Evolutionary conservation across 202 grass and related monocot genomes (phyloP).

Genomic region (Elaeis oleifera): DNA sequence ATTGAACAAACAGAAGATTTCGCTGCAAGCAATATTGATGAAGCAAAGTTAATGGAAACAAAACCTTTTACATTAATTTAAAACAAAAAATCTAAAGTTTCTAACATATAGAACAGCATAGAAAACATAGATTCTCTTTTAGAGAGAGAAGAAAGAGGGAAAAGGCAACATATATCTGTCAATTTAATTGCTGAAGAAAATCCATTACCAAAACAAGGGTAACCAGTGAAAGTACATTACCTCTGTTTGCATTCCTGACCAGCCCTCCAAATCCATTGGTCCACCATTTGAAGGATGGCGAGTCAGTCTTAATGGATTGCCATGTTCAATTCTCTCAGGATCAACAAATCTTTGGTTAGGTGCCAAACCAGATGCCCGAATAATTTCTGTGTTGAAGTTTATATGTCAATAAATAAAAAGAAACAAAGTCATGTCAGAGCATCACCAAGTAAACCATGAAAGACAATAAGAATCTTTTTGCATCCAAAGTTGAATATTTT

Average conservation of each 20-base stretch:
- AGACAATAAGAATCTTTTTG: too few species aligned
- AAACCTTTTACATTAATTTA: too few species aligned
- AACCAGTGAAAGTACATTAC: conserved; percentile 24
- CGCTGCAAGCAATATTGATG: too few species aligned
- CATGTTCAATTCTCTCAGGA: conserved; percentile 85
- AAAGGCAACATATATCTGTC: background rate
- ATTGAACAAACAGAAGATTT: too few species aligned
- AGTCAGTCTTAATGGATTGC: conserved; percentile 75
- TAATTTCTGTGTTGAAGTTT: conserved; percentile 77
- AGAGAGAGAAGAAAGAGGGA: too few species aligned
- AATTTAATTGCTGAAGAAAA: conserved; percentile 15
- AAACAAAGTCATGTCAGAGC: background rate
- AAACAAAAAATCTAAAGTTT: background rate
- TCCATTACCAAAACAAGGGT: conserved; percentile 4
- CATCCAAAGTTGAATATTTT: too few species aligned
- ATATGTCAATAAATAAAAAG: background rate
- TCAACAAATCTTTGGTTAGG: conserved; percentile 77
- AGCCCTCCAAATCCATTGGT: conserved; percentile 92
- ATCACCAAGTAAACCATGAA: background rate
- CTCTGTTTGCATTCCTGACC: conserved; percentile 81
- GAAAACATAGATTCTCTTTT: too few species aligned
- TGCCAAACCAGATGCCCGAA: conserved; percentile 56
- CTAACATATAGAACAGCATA: background rate
- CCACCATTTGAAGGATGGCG: conserved; percentile 71
- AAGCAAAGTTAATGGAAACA: too few species aligned